phyloP scores from a whole-genome alignment of 2,329 filamentous ascomycete genomes.

The Paracorniculantispora psalliotae region DNA sequence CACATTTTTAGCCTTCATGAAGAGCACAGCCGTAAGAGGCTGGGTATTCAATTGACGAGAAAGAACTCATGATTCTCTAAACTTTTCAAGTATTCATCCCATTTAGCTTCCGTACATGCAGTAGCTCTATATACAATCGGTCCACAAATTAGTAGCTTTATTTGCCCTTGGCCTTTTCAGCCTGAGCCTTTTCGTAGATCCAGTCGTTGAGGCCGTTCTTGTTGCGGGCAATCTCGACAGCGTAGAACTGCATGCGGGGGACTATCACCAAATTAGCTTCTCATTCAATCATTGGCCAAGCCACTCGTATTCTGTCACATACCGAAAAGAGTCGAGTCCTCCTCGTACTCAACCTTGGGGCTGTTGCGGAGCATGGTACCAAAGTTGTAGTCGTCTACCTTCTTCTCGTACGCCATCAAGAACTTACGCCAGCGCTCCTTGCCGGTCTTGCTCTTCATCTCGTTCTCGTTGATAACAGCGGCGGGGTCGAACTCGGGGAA shows the following conservation, averaged over 20 bases:
- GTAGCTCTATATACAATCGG: background rate
- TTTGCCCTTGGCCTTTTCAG: conserved; percentile 39
- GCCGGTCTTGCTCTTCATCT: conserved; percentile 95
- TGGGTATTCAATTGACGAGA: background rate
- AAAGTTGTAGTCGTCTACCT: conserved; percentile 96
- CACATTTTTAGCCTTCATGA: background rate
- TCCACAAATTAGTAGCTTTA: background rate
- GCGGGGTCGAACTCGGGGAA: conserved; percentile 92
- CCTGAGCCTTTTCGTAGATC: conserved; percentile 82
- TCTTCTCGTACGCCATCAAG: conserved; percentile 90
- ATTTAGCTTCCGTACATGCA: background rate
- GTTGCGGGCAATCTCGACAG: conserved; percentile 61
- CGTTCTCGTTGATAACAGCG: conserved; percentile 76
- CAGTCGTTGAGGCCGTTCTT: conserved; percentile 89
- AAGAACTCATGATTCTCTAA: background rate
- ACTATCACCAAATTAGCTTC: conserved; percentile 29
- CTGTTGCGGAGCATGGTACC: conserved; percentile 84
- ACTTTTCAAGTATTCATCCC: background rate
- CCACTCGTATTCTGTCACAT: conserved; percentile 24
- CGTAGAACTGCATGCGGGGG: conserved; percentile 55
- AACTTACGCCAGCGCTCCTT: conserved; percentile 96
- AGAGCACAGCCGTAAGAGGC: background rate
- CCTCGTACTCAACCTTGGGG: conserved; percentile 76
- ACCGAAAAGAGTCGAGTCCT: conserved; percentile 92
- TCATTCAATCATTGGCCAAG: background rate